A percentile compares a stretch with the other conserved stretches of the same genome.
These are phyloP conservation scores for Kuraishia ogatae DNA, from an alignment of 805 yeast species.

Conservation along the genomic window DNA sequence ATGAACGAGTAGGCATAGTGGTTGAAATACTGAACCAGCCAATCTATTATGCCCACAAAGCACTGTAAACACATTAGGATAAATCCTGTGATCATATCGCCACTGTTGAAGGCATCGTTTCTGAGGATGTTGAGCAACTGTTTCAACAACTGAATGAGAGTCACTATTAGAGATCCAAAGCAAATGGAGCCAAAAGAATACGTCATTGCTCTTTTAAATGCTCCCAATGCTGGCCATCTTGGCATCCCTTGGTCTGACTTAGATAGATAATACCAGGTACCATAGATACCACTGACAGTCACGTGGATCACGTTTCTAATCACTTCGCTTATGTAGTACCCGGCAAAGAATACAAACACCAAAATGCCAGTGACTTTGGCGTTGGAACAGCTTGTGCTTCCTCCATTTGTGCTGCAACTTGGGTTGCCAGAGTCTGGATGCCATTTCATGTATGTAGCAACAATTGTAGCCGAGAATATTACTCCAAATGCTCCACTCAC, in stretches of 20 bases:
- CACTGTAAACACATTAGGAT: constrained; percentile 12
- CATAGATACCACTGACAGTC: constrained; percentile 70
- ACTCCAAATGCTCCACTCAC: constrained; percentile 55
- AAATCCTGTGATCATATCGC: constrained; percentile 11
- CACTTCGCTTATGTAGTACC: constrained; percentile 77
- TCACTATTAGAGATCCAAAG: constrained; percentile 47
- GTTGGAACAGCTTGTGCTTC: constrained; percentile 39
- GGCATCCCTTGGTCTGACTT: constrained; percentile 73
- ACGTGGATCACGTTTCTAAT: constrained; percentile 68
- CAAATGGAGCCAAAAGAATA: constrained; percentile 13
- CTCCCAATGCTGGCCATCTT: constrained; percentile 62
- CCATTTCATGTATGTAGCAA: constrained; percentile 72
- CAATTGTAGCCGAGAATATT: constrained; percentile 58
- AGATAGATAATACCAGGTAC: constrained; percentile 77
- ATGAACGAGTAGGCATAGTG: constrained; percentile 84
- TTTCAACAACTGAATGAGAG: constrained; percentile 61
- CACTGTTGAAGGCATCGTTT: constrained; percentile 19
- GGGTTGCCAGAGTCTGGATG: constrained; percentile 45
- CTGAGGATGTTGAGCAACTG: constrained; percentile 44
- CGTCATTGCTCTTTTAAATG: constrained; percentile 38
- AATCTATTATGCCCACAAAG: constrained; percentile 47
- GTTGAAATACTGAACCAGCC: constrained; percentile 80
- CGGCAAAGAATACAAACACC: constrained; percentile 68
- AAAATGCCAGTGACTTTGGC: constrained; percentile 60
- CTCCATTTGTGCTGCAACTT: constrained; percentile 41